Percentiles rank a stretch among this genome's conserved stretches.
phyloP scores from a whole-genome alignment of 2,329 filamentous ascomycete species.

The Xylariomycetidae sp. region DNA sequence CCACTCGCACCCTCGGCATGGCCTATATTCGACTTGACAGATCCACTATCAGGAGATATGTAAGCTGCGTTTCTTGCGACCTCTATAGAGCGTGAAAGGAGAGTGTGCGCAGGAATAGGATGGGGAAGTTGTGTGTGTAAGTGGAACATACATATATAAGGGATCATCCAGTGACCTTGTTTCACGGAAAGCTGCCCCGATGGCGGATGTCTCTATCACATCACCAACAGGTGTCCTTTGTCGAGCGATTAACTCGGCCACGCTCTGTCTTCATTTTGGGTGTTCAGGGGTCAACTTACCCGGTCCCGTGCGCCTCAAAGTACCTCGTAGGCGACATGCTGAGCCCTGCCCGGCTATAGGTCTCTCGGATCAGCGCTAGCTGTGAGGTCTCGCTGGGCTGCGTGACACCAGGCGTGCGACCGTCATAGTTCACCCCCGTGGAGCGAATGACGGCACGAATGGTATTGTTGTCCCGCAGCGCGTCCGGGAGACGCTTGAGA shows the following conservation, averaged over 20 bases:
- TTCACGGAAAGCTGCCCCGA: neutral
- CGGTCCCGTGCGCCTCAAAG: slow-evolving; percentile 5
- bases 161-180: neutral
- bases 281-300: neutral
- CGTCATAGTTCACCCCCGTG: slow-evolving; percentile 2
- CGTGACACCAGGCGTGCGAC: neutral
- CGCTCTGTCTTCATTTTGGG: neutral
- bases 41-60: neutral
- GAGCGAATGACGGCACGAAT: slow-evolving; percentile 3
- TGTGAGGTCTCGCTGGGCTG: slow-evolving; percentile 1
- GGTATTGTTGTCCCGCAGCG: neutral
- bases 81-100: neutral
- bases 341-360: neutral
- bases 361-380: neutral
- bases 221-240: slow-evolving; percentile 2
- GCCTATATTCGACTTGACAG: slow-evolving; percentile 5
- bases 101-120: neutral
- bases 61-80: too few species aligned
- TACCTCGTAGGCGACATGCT: neutral
- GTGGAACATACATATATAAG: slow-evolving; percentile 1
- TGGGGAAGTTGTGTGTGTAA: too few species aligned
- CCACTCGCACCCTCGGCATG: slow-evolving; percentile 4
- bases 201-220: slow-evolving; percentile 1
- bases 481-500: neutral
- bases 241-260: too few species aligned